These are phyloP conservation scores for Tetracladium marchalianum DNA, from an alignment of 495 filamentous ascomycete genomes.

Conservation along the genomic window DNA sequence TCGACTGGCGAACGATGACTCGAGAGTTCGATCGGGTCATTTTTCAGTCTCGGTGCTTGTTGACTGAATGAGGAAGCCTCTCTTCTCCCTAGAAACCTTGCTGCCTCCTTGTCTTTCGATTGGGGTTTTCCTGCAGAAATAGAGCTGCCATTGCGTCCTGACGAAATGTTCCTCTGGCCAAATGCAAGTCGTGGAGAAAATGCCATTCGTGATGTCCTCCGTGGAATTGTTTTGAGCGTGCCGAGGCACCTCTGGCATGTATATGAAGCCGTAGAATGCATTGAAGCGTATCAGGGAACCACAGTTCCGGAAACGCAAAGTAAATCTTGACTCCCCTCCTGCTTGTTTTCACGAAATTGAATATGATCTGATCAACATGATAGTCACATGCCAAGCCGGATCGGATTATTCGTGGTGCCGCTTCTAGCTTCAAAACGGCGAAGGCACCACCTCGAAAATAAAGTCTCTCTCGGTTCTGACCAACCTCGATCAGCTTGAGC, in stretches of 20 bases:
- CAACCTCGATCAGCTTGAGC: too few species aligned
- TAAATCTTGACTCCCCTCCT: too few species aligned
- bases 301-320: too few species aligned
- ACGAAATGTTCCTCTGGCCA: slow-evolving; percentile 3
- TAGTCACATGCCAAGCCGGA: too few species aligned
- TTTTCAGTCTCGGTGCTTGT: slow-evolving; percentile 12
- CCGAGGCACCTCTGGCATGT: slow-evolving; percentile 19
- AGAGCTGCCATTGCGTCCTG: not conserved
- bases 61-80: slow-evolving; percentile 5
- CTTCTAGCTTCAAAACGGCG: too few species aligned
- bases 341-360: too few species aligned
- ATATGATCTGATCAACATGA: too few species aligned
- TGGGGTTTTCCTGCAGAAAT: not conserved
- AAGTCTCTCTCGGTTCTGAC: too few species aligned
- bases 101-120: not conserved
- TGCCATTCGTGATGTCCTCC: not conserved
- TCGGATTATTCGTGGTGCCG: too few species aligned
- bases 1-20: slow-evolving; percentile 14
- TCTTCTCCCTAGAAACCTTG: slow-evolving; percentile 8
- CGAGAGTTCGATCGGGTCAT: slow-evolving; percentile 11
- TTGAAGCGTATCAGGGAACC: not conserved
- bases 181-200: slow-evolving; percentile 3
- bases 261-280: slow-evolving; percentile 13
- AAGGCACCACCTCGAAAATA: too few species aligned
- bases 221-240: slow-evolving; percentile 7